Percentiles rank a stretch among this genome's conserved stretches.
phyloP scores from a whole-genome alignment of 176 grass and related monocot species.

The Eragrostis curvula region DNA sequence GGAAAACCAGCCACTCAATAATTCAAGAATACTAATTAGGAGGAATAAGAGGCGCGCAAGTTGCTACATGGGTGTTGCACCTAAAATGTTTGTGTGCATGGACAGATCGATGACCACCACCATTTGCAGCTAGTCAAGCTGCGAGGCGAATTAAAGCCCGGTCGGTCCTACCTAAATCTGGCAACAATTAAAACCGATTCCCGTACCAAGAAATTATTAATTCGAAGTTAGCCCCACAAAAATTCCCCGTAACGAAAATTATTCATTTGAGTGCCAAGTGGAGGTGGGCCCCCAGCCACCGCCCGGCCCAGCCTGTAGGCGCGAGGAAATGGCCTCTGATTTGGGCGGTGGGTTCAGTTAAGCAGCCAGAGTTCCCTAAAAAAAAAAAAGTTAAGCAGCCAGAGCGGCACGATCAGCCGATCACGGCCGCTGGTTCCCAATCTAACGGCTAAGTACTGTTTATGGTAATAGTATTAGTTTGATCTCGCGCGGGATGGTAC shows the following conservation, averaged over 20 bases:
- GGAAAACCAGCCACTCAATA: background rate
- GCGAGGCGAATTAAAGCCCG: slow-evolving; percentile 21
- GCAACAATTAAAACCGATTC: slow-evolving; percentile 36
- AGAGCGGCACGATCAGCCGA: background rate
- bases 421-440: background rate
- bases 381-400: too few relatives aligned
- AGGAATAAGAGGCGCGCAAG: background rate
- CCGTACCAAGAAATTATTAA: slow-evolving; percentile 18
- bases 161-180: slow-evolving; percentile 40
- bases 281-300: slow-evolving; percentile 12
- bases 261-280: background rate
- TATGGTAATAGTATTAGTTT: too few relatives aligned
- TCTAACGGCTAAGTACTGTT: background rate
- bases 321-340: slow-evolving; percentile 23
- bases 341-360: slow-evolving; percentile 2
- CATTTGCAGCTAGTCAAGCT: background rate
- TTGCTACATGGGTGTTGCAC: slow-evolving; percentile 12
- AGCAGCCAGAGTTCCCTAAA: background rate
- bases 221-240: slow-evolving; percentile 12
- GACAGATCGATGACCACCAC: slow-evolving; percentile 14
- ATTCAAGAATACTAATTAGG: background rate
- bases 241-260: background rate
- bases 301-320: slow-evolving; percentile 52
- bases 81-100: background rate
- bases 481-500: slow-evolving; percentile 25